phyloP scores from a whole-genome alignment of 345 rosid species.

The Salix caprea region DNA sequence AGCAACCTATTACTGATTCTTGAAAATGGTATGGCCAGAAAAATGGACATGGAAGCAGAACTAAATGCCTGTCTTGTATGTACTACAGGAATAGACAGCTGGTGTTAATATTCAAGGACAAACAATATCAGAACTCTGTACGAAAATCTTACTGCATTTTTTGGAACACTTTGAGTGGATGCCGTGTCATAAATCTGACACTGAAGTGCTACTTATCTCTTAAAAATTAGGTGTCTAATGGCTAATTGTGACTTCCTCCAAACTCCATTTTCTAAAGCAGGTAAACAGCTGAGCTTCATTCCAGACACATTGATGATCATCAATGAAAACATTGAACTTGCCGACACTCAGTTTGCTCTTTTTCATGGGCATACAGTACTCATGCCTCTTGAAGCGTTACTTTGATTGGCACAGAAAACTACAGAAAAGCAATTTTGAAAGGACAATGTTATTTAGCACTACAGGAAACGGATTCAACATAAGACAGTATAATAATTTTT shows the following conservation, averaged over 20 bases:
- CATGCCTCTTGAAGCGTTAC: background rate
- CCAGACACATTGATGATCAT: background rate
- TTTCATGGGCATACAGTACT: background rate
- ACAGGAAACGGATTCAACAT: background rate
- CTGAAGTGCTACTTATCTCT: background rate
- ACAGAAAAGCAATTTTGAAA: background rate
- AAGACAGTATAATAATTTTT: too few relatives aligned
- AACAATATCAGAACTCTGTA: background rate
- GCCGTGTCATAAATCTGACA: background rate
- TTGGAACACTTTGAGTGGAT: background rate
- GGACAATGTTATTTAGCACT: background rate
- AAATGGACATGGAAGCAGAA: background rate
- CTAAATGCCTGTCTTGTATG: background rate
- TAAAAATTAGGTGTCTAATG: background rate
- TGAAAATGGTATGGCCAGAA: background rate
- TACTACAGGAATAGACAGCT: background rate
- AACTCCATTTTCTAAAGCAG: background rate
- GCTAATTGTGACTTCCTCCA: background rate
- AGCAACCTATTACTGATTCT: background rate
- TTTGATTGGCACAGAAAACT: background rate
- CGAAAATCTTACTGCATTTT: background rate
- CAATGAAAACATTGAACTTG: background rate
- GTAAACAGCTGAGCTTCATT: background rate
- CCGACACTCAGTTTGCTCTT: background rate
- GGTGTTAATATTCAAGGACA: background rate